Percentiles rank a stretch among this genome's conserved stretches.
phyloP scores from a whole-genome alignment of 352 stramenopile species.

The Globisporangium cystogenes region DNA sequence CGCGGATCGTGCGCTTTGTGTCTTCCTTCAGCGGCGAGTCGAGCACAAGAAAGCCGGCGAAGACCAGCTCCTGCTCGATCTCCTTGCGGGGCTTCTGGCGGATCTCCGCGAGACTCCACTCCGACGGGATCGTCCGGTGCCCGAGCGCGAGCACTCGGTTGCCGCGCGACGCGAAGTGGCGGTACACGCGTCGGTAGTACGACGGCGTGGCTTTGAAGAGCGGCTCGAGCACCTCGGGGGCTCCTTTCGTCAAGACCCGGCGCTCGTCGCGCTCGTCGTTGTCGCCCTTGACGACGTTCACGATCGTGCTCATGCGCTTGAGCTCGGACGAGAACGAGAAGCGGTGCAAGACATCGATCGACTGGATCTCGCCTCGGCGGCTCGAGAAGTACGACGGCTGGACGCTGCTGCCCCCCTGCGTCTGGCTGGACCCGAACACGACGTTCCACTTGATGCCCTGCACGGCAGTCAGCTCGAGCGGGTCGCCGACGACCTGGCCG shows the following conservation, averaged over 20 bases:
- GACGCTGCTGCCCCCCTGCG: conserved; percentile 8
- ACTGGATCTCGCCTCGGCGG: conserved; percentile 22
- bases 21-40: conserved; percentile 92
- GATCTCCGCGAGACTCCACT: conserved; percentile 18
- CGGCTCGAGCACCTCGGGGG: conserved; percentile 85
- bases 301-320: conserved; percentile 91
- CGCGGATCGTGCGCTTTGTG: conserved; percentile 76
- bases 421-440: conserved; percentile 14
- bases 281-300: conserved; percentile 24
- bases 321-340: conserved; percentile 89
- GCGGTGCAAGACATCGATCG: conserved; percentile 65
- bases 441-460: conserved; percentile 69
- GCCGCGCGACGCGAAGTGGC: conserved; percentile 34
- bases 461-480: conserved; percentile 90
- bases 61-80: conserved; percentile 83
- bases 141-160: conserved; percentile 88
- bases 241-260: conserved; percentile 89
- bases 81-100: conserved; percentile 23
- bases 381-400: conserved; percentile 27
- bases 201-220: conserved; percentile 69
- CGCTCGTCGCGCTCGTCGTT: conserved; percentile 25
- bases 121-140: conserved; percentile 42
- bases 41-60: conserved; percentile 92
- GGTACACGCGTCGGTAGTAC: conserved; percentile 50
- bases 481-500: conserved; percentile 88